These are phyloP conservation scores for Sutorius australiensis DNA, from an alignment of 768 basidiomycete species.

Conservation along the genomic window DNA sequence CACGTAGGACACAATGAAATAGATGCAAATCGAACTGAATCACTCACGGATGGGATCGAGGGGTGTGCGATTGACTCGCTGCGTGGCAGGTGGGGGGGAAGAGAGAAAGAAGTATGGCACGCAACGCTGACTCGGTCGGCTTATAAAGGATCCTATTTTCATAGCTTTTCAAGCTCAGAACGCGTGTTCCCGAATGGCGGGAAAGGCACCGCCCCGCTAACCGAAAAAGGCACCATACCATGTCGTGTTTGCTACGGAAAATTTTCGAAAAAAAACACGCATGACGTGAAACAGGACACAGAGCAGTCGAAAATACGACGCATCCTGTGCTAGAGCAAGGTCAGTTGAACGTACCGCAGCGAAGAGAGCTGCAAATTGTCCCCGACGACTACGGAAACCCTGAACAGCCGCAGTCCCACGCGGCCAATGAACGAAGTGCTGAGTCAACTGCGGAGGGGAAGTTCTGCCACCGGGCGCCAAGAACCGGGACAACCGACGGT, in stretches of 20 bases:
- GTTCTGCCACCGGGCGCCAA: slow-evolving; percentile 3
- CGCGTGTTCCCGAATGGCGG: slow-evolving; percentile 22
- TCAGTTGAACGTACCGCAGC: background rate
- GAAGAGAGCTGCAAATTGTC: background rate
- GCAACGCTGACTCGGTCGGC: slow-evolving; percentile 25
- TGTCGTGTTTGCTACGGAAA: background rate
- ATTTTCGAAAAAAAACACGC: background rate
- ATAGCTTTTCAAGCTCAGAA: slow-evolving; percentile 38
- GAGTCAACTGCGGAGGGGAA: slow-evolving; percentile 4
- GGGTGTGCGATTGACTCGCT: slow-evolving; percentile 21
- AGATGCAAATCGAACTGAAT: slow-evolving; percentile 22
- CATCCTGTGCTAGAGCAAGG: background rate
- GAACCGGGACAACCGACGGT: slow-evolving; percentile 8
- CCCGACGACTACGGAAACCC: slow-evolving; percentile 20
- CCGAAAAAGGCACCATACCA: slow-evolving; percentile 2
- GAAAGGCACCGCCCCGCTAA: slow-evolving; percentile 20
- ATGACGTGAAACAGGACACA: background rate
- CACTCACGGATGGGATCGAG: slow-evolving; percentile 24
- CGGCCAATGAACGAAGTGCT: background rate
- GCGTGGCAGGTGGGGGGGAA: slow-evolving; percentile 19
- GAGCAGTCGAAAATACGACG: background rate
- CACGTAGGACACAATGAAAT: slow-evolving; percentile 32
- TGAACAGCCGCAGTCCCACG: slow-evolving; percentile 2
- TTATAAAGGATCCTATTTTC: slow-evolving; percentile 28
- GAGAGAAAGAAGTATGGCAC: slow-evolving; percentile 6